These are phyloP conservation scores for Ambrosia trifida DNA, from an alignment of 129 eudicot genomes.

Conservation along the genomic window DNA sequence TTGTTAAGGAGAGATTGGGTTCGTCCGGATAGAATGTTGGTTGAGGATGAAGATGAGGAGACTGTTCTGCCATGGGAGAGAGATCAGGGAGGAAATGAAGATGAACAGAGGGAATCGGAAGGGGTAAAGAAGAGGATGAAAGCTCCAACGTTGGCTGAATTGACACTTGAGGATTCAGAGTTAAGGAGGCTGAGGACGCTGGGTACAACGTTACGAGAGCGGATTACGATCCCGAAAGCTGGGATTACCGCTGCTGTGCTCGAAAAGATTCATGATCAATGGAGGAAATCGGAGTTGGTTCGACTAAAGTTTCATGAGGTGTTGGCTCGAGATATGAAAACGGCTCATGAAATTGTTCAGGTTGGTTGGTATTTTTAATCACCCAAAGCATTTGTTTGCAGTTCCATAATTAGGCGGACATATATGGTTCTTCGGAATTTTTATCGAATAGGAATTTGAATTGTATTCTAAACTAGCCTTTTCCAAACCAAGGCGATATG, in stretches of 20 bases:
- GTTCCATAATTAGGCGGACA: neutral
- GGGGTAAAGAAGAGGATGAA: conserved; percentile 53
- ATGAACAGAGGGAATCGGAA: conserved; percentile 30
- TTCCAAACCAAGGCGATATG: neutral
- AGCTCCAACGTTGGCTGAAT: conserved; percentile 85
- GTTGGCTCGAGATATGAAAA: conserved; percentile 88
- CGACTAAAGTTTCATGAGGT: conserved; percentile 87
- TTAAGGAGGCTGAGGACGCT: conserved; percentile 81
- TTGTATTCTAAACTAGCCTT: neutral
- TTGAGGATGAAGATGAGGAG: conserved; percentile 52
- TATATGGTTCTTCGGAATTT: neutral
- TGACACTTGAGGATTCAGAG: conserved; percentile 82
- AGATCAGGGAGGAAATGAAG: conserved; percentile 36
- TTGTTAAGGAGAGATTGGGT: conserved; percentile 90
- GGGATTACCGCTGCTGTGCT: conserved; percentile 69
- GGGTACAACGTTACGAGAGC: conserved; percentile 73
- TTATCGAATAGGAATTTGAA: neutral
- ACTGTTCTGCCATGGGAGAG: conserved; percentile 81
- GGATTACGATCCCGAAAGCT: conserved; percentile 78
- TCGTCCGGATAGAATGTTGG: conserved; percentile 64
- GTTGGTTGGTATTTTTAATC: conserved; percentile 43
- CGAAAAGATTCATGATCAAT: conserved; percentile 80
- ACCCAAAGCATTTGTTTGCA: conserved; percentile 3
- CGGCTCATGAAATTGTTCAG: conserved; percentile 97
- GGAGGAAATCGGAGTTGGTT: conserved; percentile 87